Percentiles rank a stretch among this genome's conserved stretches.
phyloP scores from a whole-genome alignment of 331 rosid species.

The Rosa hybrid region DNA sequence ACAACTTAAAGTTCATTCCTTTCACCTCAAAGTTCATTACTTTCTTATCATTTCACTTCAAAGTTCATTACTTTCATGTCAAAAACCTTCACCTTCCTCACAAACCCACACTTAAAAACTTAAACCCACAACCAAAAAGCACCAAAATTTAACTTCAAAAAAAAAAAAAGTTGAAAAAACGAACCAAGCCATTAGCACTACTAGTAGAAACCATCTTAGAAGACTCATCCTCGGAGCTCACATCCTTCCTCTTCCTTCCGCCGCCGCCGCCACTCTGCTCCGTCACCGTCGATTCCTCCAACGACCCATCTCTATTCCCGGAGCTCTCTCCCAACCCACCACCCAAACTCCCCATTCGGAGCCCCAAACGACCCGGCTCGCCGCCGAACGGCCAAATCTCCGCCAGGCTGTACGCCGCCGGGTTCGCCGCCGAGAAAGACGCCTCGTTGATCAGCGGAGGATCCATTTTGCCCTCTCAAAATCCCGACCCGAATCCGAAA shows the following conservation, averaged over 20 bases:
- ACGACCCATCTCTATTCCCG: conserved; percentile 52
- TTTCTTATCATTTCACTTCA: background rate
- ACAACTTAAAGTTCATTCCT: background rate
- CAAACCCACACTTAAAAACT: background rate
- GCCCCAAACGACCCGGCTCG: conserved; percentile 49
- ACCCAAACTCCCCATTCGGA: conserved; percentile 39
- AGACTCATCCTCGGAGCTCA: conserved; percentile 66
- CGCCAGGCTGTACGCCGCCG: conserved; percentile 65
- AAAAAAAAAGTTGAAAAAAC: conserved; percentile 13
- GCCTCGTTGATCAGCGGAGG: conserved; percentile 74
- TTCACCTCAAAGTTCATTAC: background rate
- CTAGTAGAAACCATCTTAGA: conserved; percentile 64
- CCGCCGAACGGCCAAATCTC: conserved; percentile 77
- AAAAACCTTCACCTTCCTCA: background rate
- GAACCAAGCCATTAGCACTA: conserved; percentile 59
- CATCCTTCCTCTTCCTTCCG: conserved; percentile 60
- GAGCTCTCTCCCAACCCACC: conserved; percentile 40
- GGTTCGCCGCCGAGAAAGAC: conserved; percentile 71
- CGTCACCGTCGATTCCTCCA: conserved; percentile 70
- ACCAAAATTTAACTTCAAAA: conserved; percentile 11
- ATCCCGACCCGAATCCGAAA: conserved; percentile 20
- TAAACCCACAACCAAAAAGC: conserved; percentile 1
- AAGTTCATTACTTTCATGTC: background rate
- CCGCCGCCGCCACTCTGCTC: conserved; percentile 52
- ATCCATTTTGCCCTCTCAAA: conserved; percentile 44